Evolutionary conservation across 208 protist genomes (phyloP), one percentile per base, ranked within the genome.

Genomic region (Crithidia expoeki): DNA sequence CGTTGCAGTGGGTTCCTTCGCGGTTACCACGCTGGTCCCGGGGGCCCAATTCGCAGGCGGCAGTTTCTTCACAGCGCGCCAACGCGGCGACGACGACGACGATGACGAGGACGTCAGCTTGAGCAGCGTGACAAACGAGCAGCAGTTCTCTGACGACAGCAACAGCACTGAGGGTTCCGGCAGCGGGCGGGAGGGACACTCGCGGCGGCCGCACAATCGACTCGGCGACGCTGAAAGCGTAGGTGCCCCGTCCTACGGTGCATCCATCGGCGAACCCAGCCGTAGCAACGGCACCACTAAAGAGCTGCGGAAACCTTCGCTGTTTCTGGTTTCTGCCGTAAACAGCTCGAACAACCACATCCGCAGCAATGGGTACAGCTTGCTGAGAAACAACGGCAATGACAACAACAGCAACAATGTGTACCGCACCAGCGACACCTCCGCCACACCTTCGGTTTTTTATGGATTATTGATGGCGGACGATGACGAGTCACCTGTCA

Each of bases 271-370:
- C 3, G 30, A 50, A 16, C 33, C 34, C 2, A 21, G n/a, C 17
- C n/a, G 28, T 16, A 21, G 6, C 32, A 57, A 40, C 16, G 61
- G 30, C 3, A 21, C 10, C 1, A 67, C 16, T 14, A 19, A 47
- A 4, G 32, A 55, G 21, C 61, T 33, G 33, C 61, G 61, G 11
- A 67, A 67, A 34, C 47, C 61, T 1, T 67, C 61, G 23, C 61
- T 67, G 7, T 57, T 67, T 32, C 2, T 34, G 33, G n/a, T 67
- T n/a, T 33, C 61, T 3, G 10, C 61, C 10, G 33, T 33, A 2
- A 21, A 17, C 30, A 55, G 59, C 19, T 6, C 9, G 16, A 0
- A 25, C 5, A 2, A 4, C 21, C 40, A 30, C 36, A 9, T 1
- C 17, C 14, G 46, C 23, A 23, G 25, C 58, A 16, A 21, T 27